Base-by-base conservation (phyloP, 495 filamentous ascomycete genomes). In the Pseudotulostoma volvatum region DNA sequence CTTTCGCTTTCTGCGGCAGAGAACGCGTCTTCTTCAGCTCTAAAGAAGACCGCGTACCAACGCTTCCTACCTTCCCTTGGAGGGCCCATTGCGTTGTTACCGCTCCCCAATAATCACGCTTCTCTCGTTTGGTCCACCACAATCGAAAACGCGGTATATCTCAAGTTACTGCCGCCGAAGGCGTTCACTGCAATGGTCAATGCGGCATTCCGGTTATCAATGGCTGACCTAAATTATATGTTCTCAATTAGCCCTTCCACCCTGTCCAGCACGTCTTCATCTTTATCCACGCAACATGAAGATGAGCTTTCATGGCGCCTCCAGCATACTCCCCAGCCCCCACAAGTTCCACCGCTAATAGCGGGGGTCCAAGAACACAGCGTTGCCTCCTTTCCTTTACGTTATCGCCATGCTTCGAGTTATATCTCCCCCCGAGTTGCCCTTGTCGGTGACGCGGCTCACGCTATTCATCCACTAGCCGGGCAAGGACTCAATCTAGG, bases 401-500 rank as follows among this genome's bases (percentile, higher is more conserved):
- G 77, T 48, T 72, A 96, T 67, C 73, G 88, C 7, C 92, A 97
- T 49, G 84, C 90, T 4, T 79, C 85, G 40, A 82, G 84, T 3
- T 97, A 97, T 59, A 82, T 86, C 42, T 81, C 77, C 1, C 80
- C 90, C 44, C 78, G 90, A 2, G 66, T 93, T 7, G 90, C 86
- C 0, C 71, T 97, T 1, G 73, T 95, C 28, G 90, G 87, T 36
- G 90, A 97, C 48, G 90, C 90, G 2, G 92, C 90, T 5, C 90
- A 97, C 53, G 87, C 85, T 18, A 76, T 93, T 47, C 90, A 97
- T 54, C 90, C 90, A 0, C 73, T 97, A 18, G 90, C 86, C 1
- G 90, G 90, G 3, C 90, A 96, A 54, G 90, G 90, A 1, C 70
- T 97, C 11, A 97, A 97, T 51, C 84, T 92, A 48, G 90, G 90